These are phyloP conservation scores for Smittium mucronatum DNA, from an alignment of 371 early-diverging fungal species.

Conservation along the genomic window DNA sequence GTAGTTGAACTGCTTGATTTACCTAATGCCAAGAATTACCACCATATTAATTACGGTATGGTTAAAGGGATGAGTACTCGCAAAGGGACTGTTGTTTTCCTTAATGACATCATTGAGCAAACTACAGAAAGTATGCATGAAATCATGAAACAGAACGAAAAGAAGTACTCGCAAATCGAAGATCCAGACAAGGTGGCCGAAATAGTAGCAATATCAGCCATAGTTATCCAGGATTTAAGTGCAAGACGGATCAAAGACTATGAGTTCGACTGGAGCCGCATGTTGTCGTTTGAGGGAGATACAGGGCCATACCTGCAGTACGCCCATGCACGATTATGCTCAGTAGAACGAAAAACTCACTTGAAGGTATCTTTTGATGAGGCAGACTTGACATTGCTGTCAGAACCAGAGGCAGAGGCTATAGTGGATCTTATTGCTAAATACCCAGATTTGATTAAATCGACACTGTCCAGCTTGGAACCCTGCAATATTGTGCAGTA, in stretches of 20 bases:
- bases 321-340: conserved; percentile 90
- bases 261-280: no score
- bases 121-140: conserved; percentile 87
- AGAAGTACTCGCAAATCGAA: conserved; percentile 71
- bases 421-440: conserved; percentile 74
- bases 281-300: conserved; percentile 96
- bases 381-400: conserved; percentile 52
- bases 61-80: conserved; percentile 98
- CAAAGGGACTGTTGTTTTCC: conserved; percentile 94
- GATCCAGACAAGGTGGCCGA: conserved; percentile 60
- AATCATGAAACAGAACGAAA: conserved; percentile 82
- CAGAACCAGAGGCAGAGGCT: conserved; percentile 55
- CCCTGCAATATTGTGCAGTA: conserved; percentile 91
- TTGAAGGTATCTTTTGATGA: conserved; percentile 37
- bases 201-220: conserved; percentile 72
- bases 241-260: no score
- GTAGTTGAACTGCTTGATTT: conserved; percentile 70
- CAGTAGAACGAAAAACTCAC: conserved; percentile 75
- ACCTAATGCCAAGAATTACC: conserved; percentile 63
- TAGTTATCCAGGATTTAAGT: no score
- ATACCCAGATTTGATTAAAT: conserved; percentile 81
- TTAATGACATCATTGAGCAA: conserved; percentile 92
- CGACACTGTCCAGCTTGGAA: conserved; percentile 54
- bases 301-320: conserved; percentile 99
- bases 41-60: conserved; percentile 96